These are phyloP conservation scores for Ceratocystis smalleyi DNA, from an alignment of 2,329 filamentous ascomycete genomes.

Conservation along the genomic window DNA sequence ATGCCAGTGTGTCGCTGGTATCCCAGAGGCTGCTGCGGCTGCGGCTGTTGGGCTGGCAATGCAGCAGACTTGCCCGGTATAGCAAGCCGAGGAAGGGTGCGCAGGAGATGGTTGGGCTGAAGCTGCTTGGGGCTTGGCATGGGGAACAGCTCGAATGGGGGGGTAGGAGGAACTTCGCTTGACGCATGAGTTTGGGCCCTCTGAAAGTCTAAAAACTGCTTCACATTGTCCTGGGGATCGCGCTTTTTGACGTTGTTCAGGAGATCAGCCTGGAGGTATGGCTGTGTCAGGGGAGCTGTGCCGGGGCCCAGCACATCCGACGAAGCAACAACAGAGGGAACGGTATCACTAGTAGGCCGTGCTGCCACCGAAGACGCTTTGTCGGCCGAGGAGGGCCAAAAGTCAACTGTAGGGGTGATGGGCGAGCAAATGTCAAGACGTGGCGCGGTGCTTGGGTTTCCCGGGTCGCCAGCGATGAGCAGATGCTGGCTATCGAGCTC, in stretches of 20 bases:
- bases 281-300: constrained; percentile 44
- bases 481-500: constrained; percentile 41
- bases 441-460: constrained; percentile 52
- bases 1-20: constrained; percentile 4
- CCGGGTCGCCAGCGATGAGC: constrained; percentile 62
- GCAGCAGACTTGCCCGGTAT: constrained; percentile 33
- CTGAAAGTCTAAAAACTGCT: constrained; percentile 81
- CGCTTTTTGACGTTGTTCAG: constrained; percentile 54
- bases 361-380: neutral
- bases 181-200: constrained; percentile 33
- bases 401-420: constrained; percentile 10
- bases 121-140: constrained; percentile 20
- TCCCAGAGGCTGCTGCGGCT: constrained; percentile 20
- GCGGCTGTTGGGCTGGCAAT: constrained; percentile 14
- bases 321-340: constrained; percentile 75
- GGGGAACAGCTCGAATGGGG: constrained; percentile 51
- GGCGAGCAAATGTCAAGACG: constrained; percentile 17
- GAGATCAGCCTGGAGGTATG: constrained; percentile 52
- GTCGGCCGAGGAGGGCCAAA: constrained; percentile 30
- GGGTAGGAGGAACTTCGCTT: constrained; percentile 49
- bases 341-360: constrained; percentile 42
- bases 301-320: constrained; percentile 74
- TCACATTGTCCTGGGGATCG: constrained; percentile 84
- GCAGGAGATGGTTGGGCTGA: constrained; percentile 36
- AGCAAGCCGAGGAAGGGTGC: constrained; percentile 44